Evolutionary conservation across 176 grass and related monocot genomes (phyloP), one percentile per base, ranked within the genome.

Genomic region (Coix lacrymajobi): DNA sequence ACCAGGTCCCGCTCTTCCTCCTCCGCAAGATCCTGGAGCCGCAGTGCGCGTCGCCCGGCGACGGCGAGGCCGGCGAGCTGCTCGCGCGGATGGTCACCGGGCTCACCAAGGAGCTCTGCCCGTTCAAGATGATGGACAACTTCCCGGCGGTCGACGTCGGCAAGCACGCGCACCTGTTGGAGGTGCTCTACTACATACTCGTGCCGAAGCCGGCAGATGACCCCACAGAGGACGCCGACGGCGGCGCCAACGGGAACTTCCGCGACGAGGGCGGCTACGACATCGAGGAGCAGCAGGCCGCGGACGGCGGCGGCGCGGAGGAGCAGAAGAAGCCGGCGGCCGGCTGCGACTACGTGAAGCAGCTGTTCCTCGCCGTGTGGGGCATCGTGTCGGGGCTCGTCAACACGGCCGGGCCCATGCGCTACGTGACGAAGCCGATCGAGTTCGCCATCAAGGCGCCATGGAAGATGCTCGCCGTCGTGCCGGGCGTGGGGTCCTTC

Each of bases 1-100:
- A 94, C 83, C 92, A 97, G 84, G 83, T 97, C 19, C 94, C 94
- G 8, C 83, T 94, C 26, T 88, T 92, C 77, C 81, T 94, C 16
- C 82, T 97, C 5, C 86, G 79, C 43, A 92, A 54, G 64, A 90
- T 94, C 69, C 41, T 97, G 40, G 92, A 94, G 29, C 79, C 83
- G 66, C 92, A 92, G 65, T 85, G 76, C 68, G 37, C 32, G 48
- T 83, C 85, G 7, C 37, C 37, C 37, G 45, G 10, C 4, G 83
- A 94, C 4, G 87, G 88, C 19, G 4, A 33, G 33, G 60, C 92
- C 32, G 86, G 70, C 31, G 73, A 60, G 7, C 20, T 46, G 11
- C 94, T 97, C 11, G 14, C 31, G 52, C 45, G 77, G 17, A 97
- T 97, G 94, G 87, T 97, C 64, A 79, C 81, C 10, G 92, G 92